Evolutionary conservation across 371 early-diverging fungal genomes (phyloP).

Genomic region (Enteropsectra breve): DNA sequence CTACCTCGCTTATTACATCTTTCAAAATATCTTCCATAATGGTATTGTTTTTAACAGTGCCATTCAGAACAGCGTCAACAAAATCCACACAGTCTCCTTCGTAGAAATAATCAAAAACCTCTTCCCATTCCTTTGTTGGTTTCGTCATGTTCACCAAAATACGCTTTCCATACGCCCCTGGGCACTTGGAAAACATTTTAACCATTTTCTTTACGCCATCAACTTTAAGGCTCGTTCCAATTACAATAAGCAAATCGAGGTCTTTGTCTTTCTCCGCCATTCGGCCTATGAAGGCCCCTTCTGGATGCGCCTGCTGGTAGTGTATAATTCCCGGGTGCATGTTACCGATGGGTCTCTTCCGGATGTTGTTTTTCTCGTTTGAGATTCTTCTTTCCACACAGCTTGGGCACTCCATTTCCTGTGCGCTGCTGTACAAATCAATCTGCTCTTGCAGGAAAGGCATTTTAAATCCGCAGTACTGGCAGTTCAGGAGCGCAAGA

Average conservation of each 20-base stretch:
- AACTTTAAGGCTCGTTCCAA: conserved; percentile 91
- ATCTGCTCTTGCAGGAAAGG: conserved; percentile 30
- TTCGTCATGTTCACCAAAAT: conserved; percentile 54
- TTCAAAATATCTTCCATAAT: neutral
- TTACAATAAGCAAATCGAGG: conserved; percentile 76
- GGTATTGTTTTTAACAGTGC: neutral
- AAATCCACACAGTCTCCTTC: conserved; percentile 59
- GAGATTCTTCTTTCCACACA: conserved; percentile 65
- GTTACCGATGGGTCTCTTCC: conserved; percentile 65
- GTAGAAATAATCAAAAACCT: conserved; percentile 57
- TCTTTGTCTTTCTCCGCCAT: conserved; percentile 36
- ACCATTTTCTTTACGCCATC: conserved; percentile 78
- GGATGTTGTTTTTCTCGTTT: conserved; percentile 64
- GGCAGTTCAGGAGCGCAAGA: conserved; percentile 46
- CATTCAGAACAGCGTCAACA: conserved; percentile 14
- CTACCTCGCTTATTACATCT: neutral
- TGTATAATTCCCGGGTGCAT: conserved; percentile 85
- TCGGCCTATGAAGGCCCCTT: conserved; percentile 59
- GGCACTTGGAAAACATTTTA: conserved; percentile 63
- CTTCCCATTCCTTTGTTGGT: conserved; percentile 43
- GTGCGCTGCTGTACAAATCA: conserved; percentile 3
- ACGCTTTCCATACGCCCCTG: conserved; percentile 35
- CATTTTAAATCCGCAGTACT: conserved; percentile 42
- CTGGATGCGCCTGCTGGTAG: conserved; percentile 84
- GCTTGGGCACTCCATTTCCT: conserved; percentile 21